A percentile compares a stretch with the other conserved stretches of the same genome.
Conservation (phyloP, 192 early-diverging fungal species). For the Entomortierella chlamydospora region DNA sequence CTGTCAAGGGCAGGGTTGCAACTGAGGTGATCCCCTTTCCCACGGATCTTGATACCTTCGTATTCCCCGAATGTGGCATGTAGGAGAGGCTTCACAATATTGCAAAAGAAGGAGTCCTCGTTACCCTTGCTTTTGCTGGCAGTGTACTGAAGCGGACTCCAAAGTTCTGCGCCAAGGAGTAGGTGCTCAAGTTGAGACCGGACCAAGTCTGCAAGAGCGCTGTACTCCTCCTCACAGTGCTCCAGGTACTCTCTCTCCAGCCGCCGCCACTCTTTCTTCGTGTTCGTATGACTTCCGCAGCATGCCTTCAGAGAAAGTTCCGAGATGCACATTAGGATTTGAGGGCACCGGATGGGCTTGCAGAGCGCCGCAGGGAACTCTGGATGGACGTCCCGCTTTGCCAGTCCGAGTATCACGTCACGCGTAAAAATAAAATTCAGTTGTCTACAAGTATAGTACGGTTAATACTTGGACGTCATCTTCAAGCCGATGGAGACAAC, state of each 20-base stretch:
- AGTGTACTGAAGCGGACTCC: slow-evolving; percentile 27
- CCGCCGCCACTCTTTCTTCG: slow-evolving; percentile 26
- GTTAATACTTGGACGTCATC: slow-evolving; percentile 11
- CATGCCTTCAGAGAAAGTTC: slow-evolving; percentile 25
- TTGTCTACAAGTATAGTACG: slow-evolving; percentile 5
- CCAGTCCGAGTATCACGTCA: slow-evolving; percentile 20
- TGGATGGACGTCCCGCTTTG: slow-evolving; percentile 15
- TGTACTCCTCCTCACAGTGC: slow-evolving; percentile 11
- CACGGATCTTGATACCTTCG: slow-evolving; percentile 28
- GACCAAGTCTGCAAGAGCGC: slow-evolving; percentile 31
- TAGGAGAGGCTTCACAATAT: slow-evolving; percentile 26
- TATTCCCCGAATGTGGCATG: slow-evolving; percentile 30
- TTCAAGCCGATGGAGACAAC: slow-evolving; percentile 1
- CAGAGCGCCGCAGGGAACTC: slow-evolving; percentile 23
- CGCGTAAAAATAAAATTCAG: slow-evolving; percentile 33
- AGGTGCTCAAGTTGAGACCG: slow-evolving; percentile 30
- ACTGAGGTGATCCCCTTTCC: slow-evolving; percentile 24
- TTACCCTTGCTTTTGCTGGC: slow-evolving; percentile 27
- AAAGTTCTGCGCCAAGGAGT: slow-evolving; percentile 35
- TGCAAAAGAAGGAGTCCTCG: slow-evolving; percentile 28
- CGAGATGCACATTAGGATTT: slow-evolving; percentile 29
- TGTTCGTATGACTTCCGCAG: slow-evolving; percentile 28
- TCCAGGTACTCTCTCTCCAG: slow-evolving; percentile 33
- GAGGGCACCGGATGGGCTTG: slow-evolving; percentile 29
- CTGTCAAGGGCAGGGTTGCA: slow-evolving; percentile 24